Evolutionary conservation across 495 filamentous ascomycete species (phyloP).

Genomic region (Hypoxylon perforatum): DNA sequence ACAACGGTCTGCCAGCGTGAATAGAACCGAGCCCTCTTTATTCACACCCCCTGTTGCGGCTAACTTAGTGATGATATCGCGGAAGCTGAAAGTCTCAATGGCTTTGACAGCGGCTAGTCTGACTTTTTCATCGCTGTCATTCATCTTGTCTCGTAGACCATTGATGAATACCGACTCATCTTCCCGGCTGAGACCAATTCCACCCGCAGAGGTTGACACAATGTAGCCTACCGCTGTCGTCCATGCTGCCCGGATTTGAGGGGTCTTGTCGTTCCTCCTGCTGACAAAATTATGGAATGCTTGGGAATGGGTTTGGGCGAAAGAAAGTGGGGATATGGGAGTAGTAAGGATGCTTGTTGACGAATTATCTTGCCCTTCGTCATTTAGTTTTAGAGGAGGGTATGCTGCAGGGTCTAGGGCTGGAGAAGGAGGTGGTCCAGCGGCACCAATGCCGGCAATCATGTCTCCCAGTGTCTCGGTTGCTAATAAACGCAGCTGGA

Average conservation of each 20-base stretch:
- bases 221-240: constrained; percentile 86
- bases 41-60: constrained; percentile 76
- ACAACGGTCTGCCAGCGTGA: constrained; percentile 84
- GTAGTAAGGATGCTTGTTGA: constrained; percentile 74
- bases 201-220: constrained; percentile 81
- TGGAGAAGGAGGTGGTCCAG: constrained; percentile 79
- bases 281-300: constrained; percentile 85
- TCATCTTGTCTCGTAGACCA: constrained; percentile 80
- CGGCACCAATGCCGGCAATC: constrained; percentile 88
- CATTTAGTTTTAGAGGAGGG: constrained; percentile 75
- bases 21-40: constrained; percentile 76
- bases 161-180: constrained; percentile 79
- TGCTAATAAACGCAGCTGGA: constrained; percentile 83
- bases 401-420: constrained; percentile 82
- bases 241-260: constrained; percentile 85
- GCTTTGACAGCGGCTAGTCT: constrained; percentile 86
- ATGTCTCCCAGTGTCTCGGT: constrained; percentile 96
- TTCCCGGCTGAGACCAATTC: constrained; percentile 79
- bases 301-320: constrained; percentile 78
- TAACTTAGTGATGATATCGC: constrained; percentile 82
- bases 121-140: constrained; percentile 90
- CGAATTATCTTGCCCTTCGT: constrained; percentile 60
- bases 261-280: constrained; percentile 84
- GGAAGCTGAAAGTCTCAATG: constrained; percentile 79
- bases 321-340: constrained; percentile 83